Evolutionary conservation across 2,329 filamentous ascomycete genomes (phyloP), one percentile per base, ranked within the genome.

Genomic region (Clarireedia monteithiana): DNA sequence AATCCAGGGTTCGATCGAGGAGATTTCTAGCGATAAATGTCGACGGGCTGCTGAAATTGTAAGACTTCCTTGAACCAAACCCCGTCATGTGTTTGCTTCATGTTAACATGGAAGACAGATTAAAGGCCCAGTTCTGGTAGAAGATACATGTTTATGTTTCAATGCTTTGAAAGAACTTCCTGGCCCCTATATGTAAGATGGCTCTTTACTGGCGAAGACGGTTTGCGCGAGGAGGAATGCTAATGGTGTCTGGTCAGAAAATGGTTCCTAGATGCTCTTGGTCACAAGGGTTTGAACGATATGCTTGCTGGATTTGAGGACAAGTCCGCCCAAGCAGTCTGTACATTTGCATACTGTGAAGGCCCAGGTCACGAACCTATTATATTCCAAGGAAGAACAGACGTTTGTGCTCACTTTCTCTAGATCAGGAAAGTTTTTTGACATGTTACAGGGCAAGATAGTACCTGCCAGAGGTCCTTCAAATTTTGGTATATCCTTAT

Each of bases 71-170:
- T 44, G 5, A 40, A 39, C 46, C 10, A 4, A 26, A 10, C 40
- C 6, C 46, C 45, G 23, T 40, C 20, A 57, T 42, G 23, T 5
- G 10, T 27, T 30, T 48, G 27, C 50, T 48, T 44, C 53, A 36
- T 55, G 53, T 55, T 61, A 17, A 58, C 12, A 49, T 48, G 56
- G 56, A 14, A 23, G 12, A 15, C 39, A 95, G 90, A 73, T 94
- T 48, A 77, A 86, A 66, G 91, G 91, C 0, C 91, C 95, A 3
- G 94, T 96, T 7, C 78, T 99, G 40, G 92, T 96, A 10, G 94
- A 99, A 73, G 94, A 99, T 72, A 99, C 94, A 15, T 91, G 91
- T 63, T 78, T 99, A 49, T 95, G 91, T 75, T 99, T 96, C 70
- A 86, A 88, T 68, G 91, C 92, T 20, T 80, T 96, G 59, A 84